Conservation (phyloP, 495 filamentous ascomycete genomes). For the Aspergillus wentii region DNA sequence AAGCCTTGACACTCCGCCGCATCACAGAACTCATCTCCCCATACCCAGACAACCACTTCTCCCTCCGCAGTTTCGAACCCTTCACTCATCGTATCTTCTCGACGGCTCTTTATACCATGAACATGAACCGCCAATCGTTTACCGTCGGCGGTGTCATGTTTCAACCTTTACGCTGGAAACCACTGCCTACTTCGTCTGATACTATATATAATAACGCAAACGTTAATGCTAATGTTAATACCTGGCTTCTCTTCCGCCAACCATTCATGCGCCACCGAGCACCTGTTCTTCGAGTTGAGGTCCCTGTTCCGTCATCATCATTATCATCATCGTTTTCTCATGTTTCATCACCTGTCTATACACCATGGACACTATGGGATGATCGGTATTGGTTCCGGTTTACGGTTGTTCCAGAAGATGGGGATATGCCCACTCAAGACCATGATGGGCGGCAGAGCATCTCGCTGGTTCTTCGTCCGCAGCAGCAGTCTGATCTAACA, state of each 20-base stretch:
- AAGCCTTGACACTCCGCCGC: slow-evolving; percentile 31
- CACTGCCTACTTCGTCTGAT: slow-evolving; percentile 10
- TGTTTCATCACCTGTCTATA: too few species aligned
- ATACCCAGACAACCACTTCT: slow-evolving; percentile 29
- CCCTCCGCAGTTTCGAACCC: slow-evolving; percentile 26
- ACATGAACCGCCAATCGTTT: slow-evolving; percentile 36
- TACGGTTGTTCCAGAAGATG: slow-evolving; percentile 8
- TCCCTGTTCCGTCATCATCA: neutral
- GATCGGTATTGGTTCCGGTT: slow-evolving; percentile 78
- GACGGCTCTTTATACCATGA: slow-evolving; percentile 15
- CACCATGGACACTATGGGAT: slow-evolving; percentile 60
- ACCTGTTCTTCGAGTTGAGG: slow-evolving; percentile 10
- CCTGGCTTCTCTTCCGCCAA: slow-evolving; percentile 49
- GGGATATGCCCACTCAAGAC: too few species aligned
- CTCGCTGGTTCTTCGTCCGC: slow-evolving; percentile 44
- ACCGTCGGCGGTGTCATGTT: slow-evolving; percentile 52
- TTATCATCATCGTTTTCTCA: too few species aligned
- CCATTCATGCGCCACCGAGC: slow-evolving; percentile 32
- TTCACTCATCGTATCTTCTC: slow-evolving; percentile 24
- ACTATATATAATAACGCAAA: neutral
- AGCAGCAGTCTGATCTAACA: slow-evolving; percentile 43
- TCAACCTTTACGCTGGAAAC: slow-evolving; percentile 33
- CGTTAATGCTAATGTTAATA: slow-evolving; percentile 10
- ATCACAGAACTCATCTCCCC: slow-evolving; percentile 44
- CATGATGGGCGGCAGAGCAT: slow-evolving; percentile 1